Base-by-base conservation (phyloP, 768 basidiomycete species). In the Pholiota microspora region DNA sequence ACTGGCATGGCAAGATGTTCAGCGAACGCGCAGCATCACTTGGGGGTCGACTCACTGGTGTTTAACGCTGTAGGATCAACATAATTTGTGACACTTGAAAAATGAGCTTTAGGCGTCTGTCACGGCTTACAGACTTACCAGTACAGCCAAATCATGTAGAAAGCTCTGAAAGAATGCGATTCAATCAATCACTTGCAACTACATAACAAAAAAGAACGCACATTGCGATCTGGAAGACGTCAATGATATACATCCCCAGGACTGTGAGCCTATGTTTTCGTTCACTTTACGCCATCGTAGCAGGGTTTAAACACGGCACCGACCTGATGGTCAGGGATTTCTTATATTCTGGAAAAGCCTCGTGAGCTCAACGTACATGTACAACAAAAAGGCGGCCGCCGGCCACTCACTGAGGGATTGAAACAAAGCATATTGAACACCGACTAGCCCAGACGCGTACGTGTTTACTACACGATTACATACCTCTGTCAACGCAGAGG, bases 101-200 rank as follows among this genome's bases (percentile, higher is more conserved):
- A 25, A 21, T 25, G n/a, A 18, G 32, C 2, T 16, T 13, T 16
- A 8, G 34, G 7, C n/a, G 34, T 21, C n/a, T 21, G 13, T 18
- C 18, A n/a, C 7, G 18, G 7, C 38, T 10, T 9, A 10, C 18
- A 7, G 31, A 35, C 59, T 29, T 28, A 67, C 67, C 62, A 67
- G 40, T 66, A 64, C 4, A 45, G 45, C 69, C 66, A 65, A 24
- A 55, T 60, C 62, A 61, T 62, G 47, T 71, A 69, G 16, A 70
- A 58, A 10, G 59, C 62, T 12, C 67, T 68, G 29, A 34, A 7
- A 16, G 18, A 36, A 23, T n/a, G n/a, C n/a, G n/a, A n/a, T n/a
- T n/a, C n/a, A n/a, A n/a, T n/a, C n/a, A 31, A 31, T 12, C 29
- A 31, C 29, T 6, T 6, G 38, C 5, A 44, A 9, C 7, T 2